These are phyloP conservation scores for Misopates orontium DNA, from an alignment of 257 asterid genomes.

Conservation along the genomic window DNA sequence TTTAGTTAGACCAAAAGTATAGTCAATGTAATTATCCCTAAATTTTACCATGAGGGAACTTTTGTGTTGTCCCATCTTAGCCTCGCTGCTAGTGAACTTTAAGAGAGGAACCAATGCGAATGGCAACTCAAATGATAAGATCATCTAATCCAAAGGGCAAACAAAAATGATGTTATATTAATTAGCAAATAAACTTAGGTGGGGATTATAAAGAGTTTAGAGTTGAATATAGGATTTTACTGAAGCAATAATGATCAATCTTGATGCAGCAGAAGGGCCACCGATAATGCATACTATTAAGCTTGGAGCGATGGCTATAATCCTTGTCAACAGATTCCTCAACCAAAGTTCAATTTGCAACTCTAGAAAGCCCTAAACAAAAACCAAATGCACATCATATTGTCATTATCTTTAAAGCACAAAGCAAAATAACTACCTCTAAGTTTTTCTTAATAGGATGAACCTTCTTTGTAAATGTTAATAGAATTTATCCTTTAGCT, in stretches of 20 bases:
- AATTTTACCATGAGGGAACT: conserved; percentile 23
- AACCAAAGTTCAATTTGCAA: conserved; percentile 27
- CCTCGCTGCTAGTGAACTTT: conserved; percentile 28
- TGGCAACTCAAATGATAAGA: conserved; percentile 30
- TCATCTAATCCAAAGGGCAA: conserved; percentile 21
- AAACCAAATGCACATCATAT: background rate
- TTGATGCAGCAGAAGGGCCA: conserved; percentile 27
- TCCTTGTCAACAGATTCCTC: conserved; percentile 27
- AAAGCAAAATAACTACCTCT: too few relatives aligned
- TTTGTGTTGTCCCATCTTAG: conserved; percentile 33
- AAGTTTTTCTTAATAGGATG: too few relatives aligned
- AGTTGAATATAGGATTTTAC: conserved; percentile 14
- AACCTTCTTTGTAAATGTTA: too few relatives aligned
- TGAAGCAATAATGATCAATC: conserved; percentile 28
- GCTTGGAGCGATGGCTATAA: conserved; percentile 27
- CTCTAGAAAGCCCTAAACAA: conserved; percentile 25
- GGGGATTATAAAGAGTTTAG: too few relatives aligned
- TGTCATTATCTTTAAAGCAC: too few relatives aligned
- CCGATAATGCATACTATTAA: conserved; percentile 26
- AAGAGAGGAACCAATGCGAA: conserved; percentile 30
- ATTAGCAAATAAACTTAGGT: background rate
- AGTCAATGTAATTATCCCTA: too few relatives aligned
- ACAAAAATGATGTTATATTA: background rate
- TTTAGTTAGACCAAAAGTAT: too few relatives aligned
- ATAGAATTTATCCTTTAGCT: too few relatives aligned